These are phyloP conservation scores for Fusarium buxicola DNA, from an alignment of 2,329 filamentous ascomycete genomes.

Conservation along the genomic window DNA sequence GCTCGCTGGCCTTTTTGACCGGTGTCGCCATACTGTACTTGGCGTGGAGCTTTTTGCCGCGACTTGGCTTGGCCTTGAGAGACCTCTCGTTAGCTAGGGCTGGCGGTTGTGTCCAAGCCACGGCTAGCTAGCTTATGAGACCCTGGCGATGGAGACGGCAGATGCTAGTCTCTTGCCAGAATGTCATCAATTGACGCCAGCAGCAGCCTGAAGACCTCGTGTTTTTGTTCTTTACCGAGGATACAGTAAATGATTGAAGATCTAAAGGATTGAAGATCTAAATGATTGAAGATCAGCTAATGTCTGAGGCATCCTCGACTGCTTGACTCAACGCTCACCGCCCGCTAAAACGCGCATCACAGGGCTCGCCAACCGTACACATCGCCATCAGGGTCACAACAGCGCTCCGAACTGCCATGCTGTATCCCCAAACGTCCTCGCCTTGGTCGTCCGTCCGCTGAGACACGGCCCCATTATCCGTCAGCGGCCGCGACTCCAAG, in stretches of 20 bases:
- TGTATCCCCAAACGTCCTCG: not conserved
- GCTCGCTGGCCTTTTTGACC: conserved; percentile 3
- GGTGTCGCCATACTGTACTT: conserved; percentile 23
- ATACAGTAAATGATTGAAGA: not conserved
- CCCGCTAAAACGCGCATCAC: conserved; percentile 13
- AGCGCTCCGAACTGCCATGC: not conserved
- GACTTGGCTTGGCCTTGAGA: conserved; percentile 8
- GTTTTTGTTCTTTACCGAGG: too few species aligned
- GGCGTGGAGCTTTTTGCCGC: conserved; percentile 26
- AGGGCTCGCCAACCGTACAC: not conserved
- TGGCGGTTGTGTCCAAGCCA: not conserved
- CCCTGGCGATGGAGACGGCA: conserved; percentile 15
- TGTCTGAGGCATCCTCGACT: not conserved
- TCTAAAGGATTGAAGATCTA: not conserved
- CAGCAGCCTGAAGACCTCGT: not conserved
- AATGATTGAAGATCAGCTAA: not conserved
- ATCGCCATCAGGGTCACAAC: not conserved
- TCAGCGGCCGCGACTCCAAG: conserved; percentile 6
- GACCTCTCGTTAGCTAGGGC: not conserved
- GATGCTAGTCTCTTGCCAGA: not conserved
- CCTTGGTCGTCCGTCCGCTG: conserved; percentile 1
- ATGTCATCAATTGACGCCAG: not conserved
- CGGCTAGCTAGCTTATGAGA: not conserved
- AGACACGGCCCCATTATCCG: conserved; percentile 5
- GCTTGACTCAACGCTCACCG: conserved; percentile 13